Base-by-base conservation (phyloP, 192 early-diverging fungal genomes). In the Phycomyces blakesleeanus region DNA sequence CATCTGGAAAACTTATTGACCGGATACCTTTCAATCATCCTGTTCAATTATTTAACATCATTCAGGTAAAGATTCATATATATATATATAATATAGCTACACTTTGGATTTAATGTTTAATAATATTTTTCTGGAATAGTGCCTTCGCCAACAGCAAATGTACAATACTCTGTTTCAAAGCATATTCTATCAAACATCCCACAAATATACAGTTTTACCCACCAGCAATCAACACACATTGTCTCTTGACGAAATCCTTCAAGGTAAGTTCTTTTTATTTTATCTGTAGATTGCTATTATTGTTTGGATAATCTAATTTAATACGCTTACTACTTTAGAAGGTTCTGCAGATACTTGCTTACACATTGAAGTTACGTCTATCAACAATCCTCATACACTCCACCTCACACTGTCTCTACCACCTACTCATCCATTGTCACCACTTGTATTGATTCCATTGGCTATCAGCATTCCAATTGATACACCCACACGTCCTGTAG, bases 21-120 rank as follows among this genome's bases (percentile, higher is more conserved):
- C 64, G 71, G 4, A 61, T 73, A 21, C 65, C 71, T 18, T 73
- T 73, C n/a, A 41, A 62, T 6, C 71, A 73, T 39, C 71, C 65
- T 52, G 60, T 40, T 15, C 71, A 73, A 34, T 50, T 73, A 5
- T 67, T 51, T 59, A 52, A 44, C 39, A 73, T 73, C 34, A 52
- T 60, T 22, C 64, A 63, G 61, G 71, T 73, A 57, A 42, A n/a
- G n/a, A n/a, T n/a, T n/a, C n/a, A n/a, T n/a, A n/a, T n/a, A n/a
- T n/a, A n/a, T 50, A 26, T 60, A 0, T n/a, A 50, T 14, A 2
- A 37, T 2, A 8, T 29, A 52, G 0, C 10, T 11, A 0, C 4
- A 37, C 21, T 55, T 14, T 40, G 27, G 20, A 29, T 25, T 22
- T 42, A 27, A 29, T n/a, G n/a, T n/a, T n/a, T n/a, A n/a, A n/a